Conservation (phyloP, 345 rosid genomes). For the Salix caprea region DNA sequence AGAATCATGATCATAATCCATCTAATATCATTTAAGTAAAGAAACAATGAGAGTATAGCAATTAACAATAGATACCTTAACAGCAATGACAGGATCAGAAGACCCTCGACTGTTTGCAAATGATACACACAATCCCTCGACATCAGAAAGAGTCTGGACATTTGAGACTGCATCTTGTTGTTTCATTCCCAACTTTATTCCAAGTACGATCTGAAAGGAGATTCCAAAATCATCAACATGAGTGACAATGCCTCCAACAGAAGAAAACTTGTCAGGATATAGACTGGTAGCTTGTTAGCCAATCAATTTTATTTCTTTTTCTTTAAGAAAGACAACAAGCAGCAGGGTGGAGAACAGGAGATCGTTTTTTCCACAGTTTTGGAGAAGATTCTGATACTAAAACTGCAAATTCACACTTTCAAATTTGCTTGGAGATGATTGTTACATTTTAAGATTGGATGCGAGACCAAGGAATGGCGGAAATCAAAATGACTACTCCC, state of each 20-base stretch:
- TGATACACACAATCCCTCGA: conserved; percentile 75
- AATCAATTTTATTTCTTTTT: not conserved
- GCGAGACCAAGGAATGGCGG: not conserved
- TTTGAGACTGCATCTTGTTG: conserved; percentile 62
- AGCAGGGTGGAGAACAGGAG: not conserved
- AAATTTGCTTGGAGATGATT: not conserved
- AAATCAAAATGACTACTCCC: not conserved
- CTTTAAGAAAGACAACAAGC: not conserved
- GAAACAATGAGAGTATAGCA: not conserved
- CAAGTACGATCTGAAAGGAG: conserved; percentile 65
- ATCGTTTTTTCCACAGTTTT: not conserved
- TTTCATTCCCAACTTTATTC: conserved; percentile 81
- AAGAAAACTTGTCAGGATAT: not conserved
- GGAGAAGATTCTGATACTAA: not conserved
- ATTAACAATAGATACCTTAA: conserved; percentile 54
- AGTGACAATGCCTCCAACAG: not conserved
- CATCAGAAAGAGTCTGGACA: conserved; percentile 88
- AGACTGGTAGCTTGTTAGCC: not conserved
- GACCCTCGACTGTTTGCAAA: conserved; percentile 53
- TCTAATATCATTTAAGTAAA: not conserved
- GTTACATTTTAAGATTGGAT: not conserved
- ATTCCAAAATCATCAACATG: conserved; percentile 14
- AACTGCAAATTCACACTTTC: not conserved
- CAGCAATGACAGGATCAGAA: conserved; percentile 78
- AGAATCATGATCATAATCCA: not conserved